These are phyloP conservation scores for Chloranthus sessilifolius DNA, from an alignment of 164 flowering plant species.

Conservation along the genomic window DNA sequence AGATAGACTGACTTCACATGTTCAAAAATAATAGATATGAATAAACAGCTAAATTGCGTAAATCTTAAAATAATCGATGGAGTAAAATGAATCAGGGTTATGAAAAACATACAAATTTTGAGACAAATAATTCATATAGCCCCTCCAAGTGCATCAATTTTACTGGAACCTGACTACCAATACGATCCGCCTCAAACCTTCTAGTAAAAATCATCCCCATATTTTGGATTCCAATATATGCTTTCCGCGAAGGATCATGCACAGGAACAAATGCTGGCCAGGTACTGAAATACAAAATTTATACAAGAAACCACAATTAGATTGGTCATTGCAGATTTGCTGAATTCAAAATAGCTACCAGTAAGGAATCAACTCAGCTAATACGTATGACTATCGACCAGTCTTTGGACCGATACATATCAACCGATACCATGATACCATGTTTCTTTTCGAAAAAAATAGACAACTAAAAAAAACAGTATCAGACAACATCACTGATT, in stretches of 20 bases:
- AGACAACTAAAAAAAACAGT: too few species aligned
- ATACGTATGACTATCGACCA: too few species aligned
- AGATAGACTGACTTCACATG: too few species aligned
- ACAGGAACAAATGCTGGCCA: constrained; percentile 99
- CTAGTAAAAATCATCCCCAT: constrained; percentile 91
- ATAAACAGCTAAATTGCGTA: too few species aligned
- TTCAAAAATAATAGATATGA: too few species aligned
- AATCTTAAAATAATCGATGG: too few species aligned
- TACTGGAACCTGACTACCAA: constrained; percentile 92
- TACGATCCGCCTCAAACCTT: constrained; percentile 92
- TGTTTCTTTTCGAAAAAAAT: too few species aligned
- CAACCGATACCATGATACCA: too few species aligned
- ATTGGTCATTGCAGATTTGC: constrained; percentile 4
- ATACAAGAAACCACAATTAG: neutral
- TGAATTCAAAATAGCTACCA: neutral
- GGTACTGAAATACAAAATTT: constrained; percentile 36
- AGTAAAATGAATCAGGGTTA: too few species aligned
- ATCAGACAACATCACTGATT: too few species aligned
- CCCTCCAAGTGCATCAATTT: constrained; percentile 98
- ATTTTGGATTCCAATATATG: constrained; percentile 90
- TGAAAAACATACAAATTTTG: constrained; percentile 75
- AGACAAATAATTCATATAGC: constrained; percentile 80
- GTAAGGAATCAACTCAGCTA: too few species aligned
- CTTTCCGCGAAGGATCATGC: constrained; percentile 89
- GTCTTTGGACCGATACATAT: too few species aligned